Percentiles rank a stretch among this genome's conserved stretches.
Evolutionary conservation across 2,329 filamentous ascomycete species (phyloP).

Genomic region (Ustulina deusta): DNA sequence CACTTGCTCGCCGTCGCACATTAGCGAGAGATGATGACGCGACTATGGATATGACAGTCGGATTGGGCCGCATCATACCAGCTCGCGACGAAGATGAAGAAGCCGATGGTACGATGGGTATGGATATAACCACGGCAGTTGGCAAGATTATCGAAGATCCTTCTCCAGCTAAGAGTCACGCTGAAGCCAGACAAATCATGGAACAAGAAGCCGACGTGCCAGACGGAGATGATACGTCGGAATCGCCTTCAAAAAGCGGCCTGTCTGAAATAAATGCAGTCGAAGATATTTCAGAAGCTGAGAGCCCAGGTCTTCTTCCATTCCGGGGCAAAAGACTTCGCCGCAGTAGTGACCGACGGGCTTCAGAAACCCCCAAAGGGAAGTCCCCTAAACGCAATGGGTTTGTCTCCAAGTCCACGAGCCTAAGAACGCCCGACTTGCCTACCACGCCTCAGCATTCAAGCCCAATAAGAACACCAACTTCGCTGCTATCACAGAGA

Average conservation of each 20-base stretch:
- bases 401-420: constrained; percentile 40
- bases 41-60: constrained; percentile 74
- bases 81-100: constrained; percentile 52
- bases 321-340: constrained; percentile 63
- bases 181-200: constrained; percentile 68
- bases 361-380: constrained; percentile 56
- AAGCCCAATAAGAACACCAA: constrained; percentile 63
- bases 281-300: constrained; percentile 60
- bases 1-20: constrained; percentile 46
- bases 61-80: constrained; percentile 66
- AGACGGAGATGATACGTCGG: constrained; percentile 57
- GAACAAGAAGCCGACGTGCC: constrained; percentile 67
- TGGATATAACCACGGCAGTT: constrained; percentile 75
- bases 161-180: constrained; percentile 55
- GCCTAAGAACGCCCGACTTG: constrained; percentile 54
- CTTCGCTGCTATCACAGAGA: constrained; percentile 59
- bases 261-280: constrained; percentile 50
- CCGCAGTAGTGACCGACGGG: constrained; percentile 60
- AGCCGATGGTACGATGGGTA: constrained; percentile 63
- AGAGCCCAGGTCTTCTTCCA: constrained; percentile 67
- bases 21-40: constrained; percentile 60
- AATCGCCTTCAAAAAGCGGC: constrained; percentile 54
- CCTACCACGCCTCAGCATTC: constrained; percentile 58
- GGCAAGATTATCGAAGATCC: constrained; percentile 69
- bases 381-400: constrained; percentile 47